These are phyloP conservation scores for Hirschfeldia incana DNA, from an alignment of 345 rosid species.

Conservation along the genomic window DNA sequence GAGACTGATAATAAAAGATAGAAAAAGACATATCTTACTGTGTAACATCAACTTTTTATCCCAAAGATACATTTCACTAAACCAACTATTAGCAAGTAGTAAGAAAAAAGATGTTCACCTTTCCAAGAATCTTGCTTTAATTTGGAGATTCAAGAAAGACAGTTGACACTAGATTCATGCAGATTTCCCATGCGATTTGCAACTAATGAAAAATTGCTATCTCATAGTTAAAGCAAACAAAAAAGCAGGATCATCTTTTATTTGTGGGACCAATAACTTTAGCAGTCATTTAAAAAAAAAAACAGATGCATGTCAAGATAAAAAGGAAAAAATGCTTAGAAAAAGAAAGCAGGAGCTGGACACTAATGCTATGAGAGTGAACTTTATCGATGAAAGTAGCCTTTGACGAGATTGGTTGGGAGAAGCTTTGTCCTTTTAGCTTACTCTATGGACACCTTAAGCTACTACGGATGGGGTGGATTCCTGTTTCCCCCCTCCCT, in stretches of 20 bases:
- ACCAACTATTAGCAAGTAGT: slow-evolving; percentile 25
- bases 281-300: slow-evolving; percentile 18
- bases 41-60: slow-evolving; percentile 30
- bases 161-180: slow-evolving; percentile 35
- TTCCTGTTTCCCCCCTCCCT: slow-evolving; percentile 20
- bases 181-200: slow-evolving; percentile 34
- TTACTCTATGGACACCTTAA: slow-evolving; percentile 19
- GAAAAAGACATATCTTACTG: slow-evolving; percentile 10
- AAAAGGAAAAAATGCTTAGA: slow-evolving; percentile 12
- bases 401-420: slow-evolving; percentile 28
- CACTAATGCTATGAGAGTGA: slow-evolving; percentile 32
- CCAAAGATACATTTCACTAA: slow-evolving; percentile 23
- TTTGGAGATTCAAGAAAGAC: slow-evolving; percentile 29
- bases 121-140: slow-evolving; percentile 34
- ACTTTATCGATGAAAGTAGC: slow-evolving; percentile 28
- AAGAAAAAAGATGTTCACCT: slow-evolving; percentile 16
- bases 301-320: slow-evolving; percentile 31
- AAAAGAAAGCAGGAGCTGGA: slow-evolving; percentile 13
- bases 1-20: slow-evolving; percentile 21
- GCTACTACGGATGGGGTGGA: slow-evolving; percentile 29
- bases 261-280: slow-evolving; percentile 38
- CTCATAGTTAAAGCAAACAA: slow-evolving; percentile 27
- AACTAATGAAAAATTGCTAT: slow-evolving; percentile 17
- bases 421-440: slow-evolving; percentile 30
- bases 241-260: slow-evolving; percentile 25